Evolutionary conservation across 345 rosid genomes (phyloP).

Genomic region (Acer saccharum): DNA sequence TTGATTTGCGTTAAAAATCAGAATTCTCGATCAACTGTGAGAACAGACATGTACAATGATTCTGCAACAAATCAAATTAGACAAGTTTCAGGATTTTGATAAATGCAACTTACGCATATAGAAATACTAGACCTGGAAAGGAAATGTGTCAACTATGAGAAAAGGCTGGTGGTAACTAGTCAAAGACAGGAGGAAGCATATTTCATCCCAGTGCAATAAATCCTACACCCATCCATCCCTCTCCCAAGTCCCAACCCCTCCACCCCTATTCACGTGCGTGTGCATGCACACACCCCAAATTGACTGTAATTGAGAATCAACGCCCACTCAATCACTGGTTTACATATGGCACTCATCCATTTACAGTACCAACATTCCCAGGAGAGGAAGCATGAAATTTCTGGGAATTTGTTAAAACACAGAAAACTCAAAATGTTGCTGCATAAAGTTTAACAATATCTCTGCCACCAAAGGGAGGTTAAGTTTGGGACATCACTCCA

Average conservation of each 20-base stretch:
- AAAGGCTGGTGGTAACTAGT: background rate
- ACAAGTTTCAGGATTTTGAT: slow-evolving; percentile 11
- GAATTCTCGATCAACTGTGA: slow-evolving; percentile 27
- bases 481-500: background rate
- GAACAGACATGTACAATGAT: slow-evolving; percentile 42
- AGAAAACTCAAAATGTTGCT: background rate
- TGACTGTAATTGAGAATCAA: too few relatives aligned
- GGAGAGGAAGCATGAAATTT: background rate
- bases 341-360: background rate
- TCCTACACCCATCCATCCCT: background rate
- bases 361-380: background rate
- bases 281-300: background rate
- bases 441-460: slow-evolving; percentile 2
- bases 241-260: background rate
- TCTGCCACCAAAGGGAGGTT: background rate
- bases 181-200: background rate
- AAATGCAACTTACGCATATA: background rate
- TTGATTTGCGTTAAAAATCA: slow-evolving; percentile 23
- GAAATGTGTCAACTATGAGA: background rate
- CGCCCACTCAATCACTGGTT: background rate
- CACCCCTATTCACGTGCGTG: background rate
- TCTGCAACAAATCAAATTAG: slow-evolving; percentile 35
- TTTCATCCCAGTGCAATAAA: slow-evolving; percentile 1
- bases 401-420: background rate
- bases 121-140: background rate